Evolutionary conservation across 1,139 yeast genomes (phyloP).

Genomic region (Taphrina flavorubra): DNA sequence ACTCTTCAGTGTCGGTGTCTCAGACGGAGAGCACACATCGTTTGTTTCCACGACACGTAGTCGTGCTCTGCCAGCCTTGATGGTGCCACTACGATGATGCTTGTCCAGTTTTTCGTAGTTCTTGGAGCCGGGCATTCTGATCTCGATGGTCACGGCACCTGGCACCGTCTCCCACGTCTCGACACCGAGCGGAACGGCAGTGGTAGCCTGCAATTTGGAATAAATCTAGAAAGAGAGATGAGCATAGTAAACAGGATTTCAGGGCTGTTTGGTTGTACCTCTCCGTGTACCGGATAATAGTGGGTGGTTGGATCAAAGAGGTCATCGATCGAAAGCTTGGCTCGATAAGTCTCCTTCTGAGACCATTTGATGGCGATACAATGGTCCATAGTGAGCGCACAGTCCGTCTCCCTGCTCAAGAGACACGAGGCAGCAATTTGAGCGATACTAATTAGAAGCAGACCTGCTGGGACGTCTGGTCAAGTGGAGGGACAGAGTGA

Average conservation of each 20-base stretch:
- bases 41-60: slow-evolving; percentile 2
- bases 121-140: slow-evolving; percentile 14
- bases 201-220: slow-evolving; percentile 6
- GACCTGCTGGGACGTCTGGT: too few relatives aligned
- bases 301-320: slow-evolving; percentile 11
- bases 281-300: slow-evolving; percentile 3
- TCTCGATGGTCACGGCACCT: slow-evolving; percentile 7
- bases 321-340: slow-evolving; percentile 16
- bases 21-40: neutral
- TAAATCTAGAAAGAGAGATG: neutral
- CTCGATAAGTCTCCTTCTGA: slow-evolving; percentile 12
- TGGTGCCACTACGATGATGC: slow-evolving; percentile 5
- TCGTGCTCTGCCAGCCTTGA: slow-evolving; percentile 15
- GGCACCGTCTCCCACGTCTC: slow-evolving; percentile 6
- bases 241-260: neutral
- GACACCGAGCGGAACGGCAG: neutral
- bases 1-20: neutral
- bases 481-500: too few relatives aligned
- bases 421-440: neutral
- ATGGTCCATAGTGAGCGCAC: slow-evolving; percentile 2
- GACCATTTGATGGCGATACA: slow-evolving; percentile 25
- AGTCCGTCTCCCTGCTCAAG: neutral
- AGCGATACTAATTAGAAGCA: too few relatives aligned
- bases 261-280: neutral
- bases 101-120: neutral